Conservation (phyloP, 2,329 filamentous ascomycete genomes). For the Tolypocladium amazonense region DNA sequence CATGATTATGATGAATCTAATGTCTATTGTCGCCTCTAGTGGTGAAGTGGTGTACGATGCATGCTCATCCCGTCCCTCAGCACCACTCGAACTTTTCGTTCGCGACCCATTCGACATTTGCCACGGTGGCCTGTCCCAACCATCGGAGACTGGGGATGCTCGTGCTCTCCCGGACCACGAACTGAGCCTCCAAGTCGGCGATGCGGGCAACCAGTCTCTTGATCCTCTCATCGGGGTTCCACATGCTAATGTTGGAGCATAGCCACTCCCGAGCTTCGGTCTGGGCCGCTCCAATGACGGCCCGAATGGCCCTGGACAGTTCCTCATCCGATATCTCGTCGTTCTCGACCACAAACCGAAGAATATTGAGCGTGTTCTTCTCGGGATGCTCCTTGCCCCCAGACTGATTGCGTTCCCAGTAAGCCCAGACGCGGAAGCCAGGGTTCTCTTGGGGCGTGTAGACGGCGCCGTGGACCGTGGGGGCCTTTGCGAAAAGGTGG, state of each 20-base stretch:
- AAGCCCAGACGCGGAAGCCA: conserved; percentile 57
- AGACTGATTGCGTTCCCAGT: conserved; percentile 61
- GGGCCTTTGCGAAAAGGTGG: conserved; percentile 45
- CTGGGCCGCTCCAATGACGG: conserved; percentile 57
- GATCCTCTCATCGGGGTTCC: conserved; percentile 62
- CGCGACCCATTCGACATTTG: conserved; percentile 57
- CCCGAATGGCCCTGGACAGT: conserved; percentile 43
- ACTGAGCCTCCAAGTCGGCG: conserved; percentile 36
- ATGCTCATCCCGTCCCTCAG: conserved; percentile 21
- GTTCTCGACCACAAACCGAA: conserved; percentile 59
- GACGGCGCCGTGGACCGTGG: conserved; percentile 60
- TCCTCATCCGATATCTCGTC: conserved; percentile 24
- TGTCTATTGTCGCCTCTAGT: background rate
- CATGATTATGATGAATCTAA: conserved; percentile 1
- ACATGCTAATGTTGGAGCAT: conserved; percentile 62
- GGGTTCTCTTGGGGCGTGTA: conserved; percentile 35
- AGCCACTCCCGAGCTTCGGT: conserved; percentile 61
- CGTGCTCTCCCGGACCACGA: conserved; percentile 47
- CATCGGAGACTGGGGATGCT: conserved; percentile 65
- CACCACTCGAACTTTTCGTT: conserved; percentile 77
- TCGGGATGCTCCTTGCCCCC: conserved; percentile 38
- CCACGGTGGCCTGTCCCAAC: conserved; percentile 45
- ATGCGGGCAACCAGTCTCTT: conserved; percentile 31
- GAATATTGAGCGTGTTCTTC: conserved; percentile 58
- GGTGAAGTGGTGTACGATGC: background rate